Evolutionary conservation across 2,329 filamentous ascomycete genomes (phyloP), one percentile per base, ranked within the genome.

Genomic region (Aspergillus pseudoterreus): DNA sequence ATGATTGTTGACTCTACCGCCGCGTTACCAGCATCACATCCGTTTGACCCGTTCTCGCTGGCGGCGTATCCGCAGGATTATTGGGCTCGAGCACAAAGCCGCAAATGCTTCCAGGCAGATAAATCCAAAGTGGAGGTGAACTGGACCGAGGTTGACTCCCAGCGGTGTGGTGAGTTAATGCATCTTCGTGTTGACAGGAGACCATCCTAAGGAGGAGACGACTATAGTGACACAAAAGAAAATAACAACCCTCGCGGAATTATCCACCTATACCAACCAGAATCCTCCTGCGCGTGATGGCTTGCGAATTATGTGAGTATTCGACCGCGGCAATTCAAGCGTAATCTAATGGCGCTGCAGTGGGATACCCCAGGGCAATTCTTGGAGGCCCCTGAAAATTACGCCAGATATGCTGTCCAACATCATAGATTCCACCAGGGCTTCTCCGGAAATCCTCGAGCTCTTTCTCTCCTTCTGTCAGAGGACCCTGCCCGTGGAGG

Each of bases 281-380:
- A 11, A 17, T 4, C 19, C 11, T 2, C 12, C 33, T 15, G n/a
- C 38, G n/a, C 38, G n/a, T 21, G 24, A 24, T 11, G 49, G 19
- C 14, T 12, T 55, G 15, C 53, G 57, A 10, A 19, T 59, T 10
- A 52, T 62, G 59, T 59, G 30, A 15, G 58, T 52, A n/a, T 9
- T 27, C 4, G 4, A 17, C 4, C 14, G 1, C 4, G 15, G 14
- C 14, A 1, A 35, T 15, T 4, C 3, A 36, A 24, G 15, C 15
- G 15, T 21, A 11, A 15, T 43, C 44, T 45, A 50, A 50, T 24
- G 19, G 22, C 42, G 12, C 41, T 11, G 4, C 39, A 66, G 61
- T 56, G 66, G 63, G 14, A 57, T 67, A 45, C 59, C 52, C 38
- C 63, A 66, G 43, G 43, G 41, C 11, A 64, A 63, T 30, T 65